Evolutionary conservation across 768 basidiomycete species (phyloP).

Genomic region (Cystobasidiopsis lactophilus): DNA sequence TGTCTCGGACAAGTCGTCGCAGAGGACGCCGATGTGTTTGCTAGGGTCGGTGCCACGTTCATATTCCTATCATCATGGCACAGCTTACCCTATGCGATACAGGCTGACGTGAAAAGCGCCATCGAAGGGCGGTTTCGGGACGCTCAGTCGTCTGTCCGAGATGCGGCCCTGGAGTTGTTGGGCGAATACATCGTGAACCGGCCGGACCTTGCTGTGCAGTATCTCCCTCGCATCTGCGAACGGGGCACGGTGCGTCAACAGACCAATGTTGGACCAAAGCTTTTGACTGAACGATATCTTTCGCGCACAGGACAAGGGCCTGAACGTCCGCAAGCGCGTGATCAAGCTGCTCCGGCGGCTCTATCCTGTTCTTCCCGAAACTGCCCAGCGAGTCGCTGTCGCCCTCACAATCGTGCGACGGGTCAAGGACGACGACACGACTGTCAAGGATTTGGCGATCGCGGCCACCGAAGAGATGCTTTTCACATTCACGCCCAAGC

Average conservation of each 20-base stretch:
- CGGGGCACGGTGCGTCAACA: conserved; percentile 88
- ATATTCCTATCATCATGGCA: background rate
- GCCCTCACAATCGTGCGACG: conserved; percentile 57
- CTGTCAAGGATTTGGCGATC: conserved; percentile 75
- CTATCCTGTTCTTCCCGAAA: conserved; percentile 43
- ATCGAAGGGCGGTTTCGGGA: conserved; percentile 81
- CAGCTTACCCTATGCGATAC: background rate
- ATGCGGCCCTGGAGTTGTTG: conserved; percentile 87
- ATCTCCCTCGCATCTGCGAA: conserved; percentile 68
- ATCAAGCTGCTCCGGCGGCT: conserved; percentile 79
- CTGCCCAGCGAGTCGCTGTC: conserved; percentile 48
- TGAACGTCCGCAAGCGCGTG: conserved; percentile 81
- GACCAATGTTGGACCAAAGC: too few relatives aligned
- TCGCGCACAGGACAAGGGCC: conserved; percentile 56
- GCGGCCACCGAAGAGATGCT: conserved; percentile 80
- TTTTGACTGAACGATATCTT: too few relatives aligned
- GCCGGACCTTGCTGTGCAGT: conserved; percentile 67
- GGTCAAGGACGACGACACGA: conserved; percentile 81
- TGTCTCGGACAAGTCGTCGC: conserved; percentile 75
- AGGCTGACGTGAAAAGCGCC: conserved; percentile 58
- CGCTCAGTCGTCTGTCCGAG: conserved; percentile 78
- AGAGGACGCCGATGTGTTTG: conserved; percentile 63
- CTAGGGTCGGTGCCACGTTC: conserved; percentile 33
- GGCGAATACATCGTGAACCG: conserved; percentile 91
- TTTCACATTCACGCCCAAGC: conserved; percentile 30